phyloP scores from a whole-genome alignment of 805 yeast species.

The Hanseniaspora mollemarum region DNA sequence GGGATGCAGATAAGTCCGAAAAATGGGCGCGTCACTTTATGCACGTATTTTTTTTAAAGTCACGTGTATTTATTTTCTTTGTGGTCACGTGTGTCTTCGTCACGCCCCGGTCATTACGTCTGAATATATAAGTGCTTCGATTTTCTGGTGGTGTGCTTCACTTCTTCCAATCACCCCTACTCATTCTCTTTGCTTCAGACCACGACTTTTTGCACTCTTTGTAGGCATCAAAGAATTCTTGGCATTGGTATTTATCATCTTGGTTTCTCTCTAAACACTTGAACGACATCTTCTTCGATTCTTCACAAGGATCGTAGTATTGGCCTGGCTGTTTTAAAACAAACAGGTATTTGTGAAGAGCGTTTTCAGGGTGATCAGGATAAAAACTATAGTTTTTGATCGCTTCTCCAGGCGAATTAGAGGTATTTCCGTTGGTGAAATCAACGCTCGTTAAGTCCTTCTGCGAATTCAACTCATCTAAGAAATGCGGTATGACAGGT shows the following conservation, averaged over 20 bases:
- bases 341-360: slow-evolving; percentile 57
- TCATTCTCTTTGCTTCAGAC: slow-evolving; percentile 36
- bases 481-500: slow-evolving; percentile 6
- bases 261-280: slow-evolving; percentile 70
- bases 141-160: no score
- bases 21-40: no score
- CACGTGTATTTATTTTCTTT: no score
- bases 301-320: slow-evolving; percentile 87
- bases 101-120: no score
- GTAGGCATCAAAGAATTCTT: slow-evolving; percentile 82
- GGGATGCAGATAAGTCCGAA: neutral
- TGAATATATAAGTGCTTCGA: no score
- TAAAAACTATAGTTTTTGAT: slow-evolving; percentile 29
- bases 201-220: slow-evolving; percentile 80
- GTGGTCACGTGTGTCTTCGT: no score
- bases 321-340: slow-evolving; percentile 66
- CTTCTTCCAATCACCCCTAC: slow-evolving; percentile 27
- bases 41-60: no score
- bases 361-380: slow-evolving; percentile 78
- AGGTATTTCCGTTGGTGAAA: slow-evolving; percentile 20
- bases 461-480: slow-evolving; percentile 10
- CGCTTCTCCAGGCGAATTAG: neutral
- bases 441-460: slow-evolving; percentile 21
- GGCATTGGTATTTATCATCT: slow-evolving; percentile 56
- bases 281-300: slow-evolving; percentile 76